Evolutionary conservation across 805 yeast species (phyloP).

Genomic region (Wickerhamomyces ciferrii): DNA sequence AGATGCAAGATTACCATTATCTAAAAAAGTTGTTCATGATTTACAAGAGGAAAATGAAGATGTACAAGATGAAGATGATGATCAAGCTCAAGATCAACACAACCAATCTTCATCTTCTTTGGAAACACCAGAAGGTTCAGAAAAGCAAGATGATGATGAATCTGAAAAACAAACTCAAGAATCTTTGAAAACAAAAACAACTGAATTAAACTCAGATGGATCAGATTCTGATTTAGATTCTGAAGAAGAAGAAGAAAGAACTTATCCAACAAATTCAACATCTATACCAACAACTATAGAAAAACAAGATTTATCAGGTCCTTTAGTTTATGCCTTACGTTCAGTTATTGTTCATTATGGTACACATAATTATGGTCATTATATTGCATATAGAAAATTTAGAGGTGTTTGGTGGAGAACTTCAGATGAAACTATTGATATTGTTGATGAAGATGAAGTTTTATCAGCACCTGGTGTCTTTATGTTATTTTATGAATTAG

Average conservation of each 20-base stretch:
- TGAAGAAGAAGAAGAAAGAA: conserved; percentile 8
- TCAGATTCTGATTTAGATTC: conserved; percentile 5
- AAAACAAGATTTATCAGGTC: conserved; percentile 26
- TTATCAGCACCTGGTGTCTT: conserved; percentile 80
- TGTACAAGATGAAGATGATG: conserved; percentile 6
- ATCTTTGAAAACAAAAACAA: not conserved
- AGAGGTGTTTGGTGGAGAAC: conserved; percentile 95
- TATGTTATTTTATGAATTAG: conserved; percentile 83
- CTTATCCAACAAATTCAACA: conserved; percentile 1
- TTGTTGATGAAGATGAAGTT: conserved; percentile 78
- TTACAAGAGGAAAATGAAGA: conserved; percentile 13
- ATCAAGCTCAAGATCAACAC: no score
- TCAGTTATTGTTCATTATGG: conserved; percentile 93
- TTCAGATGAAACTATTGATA: conserved; percentile 82
- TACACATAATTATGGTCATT: conserved; percentile 96
- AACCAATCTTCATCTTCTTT: conserved; percentile 1
- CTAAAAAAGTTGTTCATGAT: conserved; percentile 33
- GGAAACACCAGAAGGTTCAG: conserved; percentile 3
- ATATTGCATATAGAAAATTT: conserved; percentile 76
- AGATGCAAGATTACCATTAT: conserved; percentile 76
- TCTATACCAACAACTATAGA: conserved; percentile 7
- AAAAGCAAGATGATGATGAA: conserved; percentile 10
- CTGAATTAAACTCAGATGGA: conserved; percentile 1
- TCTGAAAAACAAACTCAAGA: not conserved
- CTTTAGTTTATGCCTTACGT: conserved; percentile 62